Evolutionary conservation across 495 filamentous ascomycete species (phyloP).

Genomic region (Neurospora sp.): DNA sequence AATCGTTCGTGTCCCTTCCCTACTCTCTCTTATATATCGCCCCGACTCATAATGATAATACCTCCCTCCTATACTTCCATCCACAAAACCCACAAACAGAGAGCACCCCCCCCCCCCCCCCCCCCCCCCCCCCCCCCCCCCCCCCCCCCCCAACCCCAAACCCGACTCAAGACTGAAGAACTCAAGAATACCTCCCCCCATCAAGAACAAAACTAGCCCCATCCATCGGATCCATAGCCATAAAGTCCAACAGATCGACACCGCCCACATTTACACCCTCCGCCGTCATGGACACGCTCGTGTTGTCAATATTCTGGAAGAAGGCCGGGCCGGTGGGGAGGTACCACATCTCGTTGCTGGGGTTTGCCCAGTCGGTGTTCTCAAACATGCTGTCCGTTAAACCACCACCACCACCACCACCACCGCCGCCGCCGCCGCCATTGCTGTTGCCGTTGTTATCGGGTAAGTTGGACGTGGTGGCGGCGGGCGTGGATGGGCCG

Average conservation of each 20-base stretch:
- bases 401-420: neutral
- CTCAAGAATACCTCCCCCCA: constrained; percentile 3
- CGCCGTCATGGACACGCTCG: constrained; percentile 45
- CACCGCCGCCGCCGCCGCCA: neutral
- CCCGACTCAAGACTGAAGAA: neutral
- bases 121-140: neutral
- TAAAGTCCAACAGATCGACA: constrained; percentile 46
- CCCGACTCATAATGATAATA: neutral
- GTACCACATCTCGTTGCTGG: constrained; percentile 47
- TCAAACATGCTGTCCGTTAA: constrained; percentile 22
- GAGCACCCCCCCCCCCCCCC: neutral
- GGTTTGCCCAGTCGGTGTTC: constrained; percentile 33
- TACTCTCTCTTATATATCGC: neutral
- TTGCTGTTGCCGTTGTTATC: constrained; percentile 16
- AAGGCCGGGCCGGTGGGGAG: constrained; percentile 43
- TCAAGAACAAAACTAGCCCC: constrained; percentile 26
- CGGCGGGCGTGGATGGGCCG: constrained; percentile 34
- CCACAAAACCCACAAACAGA: neutral
- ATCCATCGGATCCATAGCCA: constrained; percentile 41
- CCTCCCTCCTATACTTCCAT: neutral
- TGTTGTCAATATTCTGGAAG: constrained; percentile 44
- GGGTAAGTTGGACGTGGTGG: constrained; percentile 23
- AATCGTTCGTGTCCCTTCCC: neutral
- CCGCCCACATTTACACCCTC: constrained; percentile 49
- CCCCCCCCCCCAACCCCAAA: neutral